These are phyloP conservation scores for Omphalea diandra DNA, from an alignment of 441 rosid species.

Conservation along the genomic window DNA sequence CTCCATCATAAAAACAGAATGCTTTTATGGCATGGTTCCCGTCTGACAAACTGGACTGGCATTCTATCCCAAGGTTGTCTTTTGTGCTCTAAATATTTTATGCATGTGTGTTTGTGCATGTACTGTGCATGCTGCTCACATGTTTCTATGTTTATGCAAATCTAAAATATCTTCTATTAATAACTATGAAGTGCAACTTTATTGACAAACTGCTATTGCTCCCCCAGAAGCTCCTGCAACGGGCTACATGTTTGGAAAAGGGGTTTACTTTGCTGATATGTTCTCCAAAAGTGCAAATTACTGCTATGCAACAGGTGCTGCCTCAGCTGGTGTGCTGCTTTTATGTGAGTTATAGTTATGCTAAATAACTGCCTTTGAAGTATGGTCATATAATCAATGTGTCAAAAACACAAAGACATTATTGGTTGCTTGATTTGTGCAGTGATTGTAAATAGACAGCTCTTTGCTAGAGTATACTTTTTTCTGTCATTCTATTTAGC, in stretches of 20 bases:
- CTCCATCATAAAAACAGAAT: slow-evolving; percentile 58
- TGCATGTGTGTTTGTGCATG: slow-evolving; percentile 1
- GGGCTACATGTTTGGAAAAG: slow-evolving; percentile 96
- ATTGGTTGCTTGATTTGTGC: neutral
- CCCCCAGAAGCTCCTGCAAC: slow-evolving; percentile 93
- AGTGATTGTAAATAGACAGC: neutral
- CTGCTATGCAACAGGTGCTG: slow-evolving; percentile 52
- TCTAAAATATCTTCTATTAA: neutral
- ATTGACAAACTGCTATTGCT: slow-evolving; percentile 53
- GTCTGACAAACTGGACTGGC: slow-evolving; percentile 92
- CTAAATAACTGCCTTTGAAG: neutral
- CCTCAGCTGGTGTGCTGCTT: slow-evolving; percentile 70
- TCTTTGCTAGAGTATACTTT: neutral
- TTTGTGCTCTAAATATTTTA: slow-evolving; percentile 9
- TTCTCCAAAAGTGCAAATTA: slow-evolving; percentile 96
- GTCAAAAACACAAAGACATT: neutral
- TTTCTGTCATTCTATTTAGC: no score
- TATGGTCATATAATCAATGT: neutral
- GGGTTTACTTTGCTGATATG: slow-evolving; percentile 96
- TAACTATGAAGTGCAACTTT: slow-evolving; percentile 18
- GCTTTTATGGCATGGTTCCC: slow-evolving; percentile 97
- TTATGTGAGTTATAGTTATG: slow-evolving; percentile 67
- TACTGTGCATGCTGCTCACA: neutral
- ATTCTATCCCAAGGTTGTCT: slow-evolving; percentile 85
- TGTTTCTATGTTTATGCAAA: neutral